Conservation (phyloP, 129 eudicot genomes). For the Arctium minus region DNA sequence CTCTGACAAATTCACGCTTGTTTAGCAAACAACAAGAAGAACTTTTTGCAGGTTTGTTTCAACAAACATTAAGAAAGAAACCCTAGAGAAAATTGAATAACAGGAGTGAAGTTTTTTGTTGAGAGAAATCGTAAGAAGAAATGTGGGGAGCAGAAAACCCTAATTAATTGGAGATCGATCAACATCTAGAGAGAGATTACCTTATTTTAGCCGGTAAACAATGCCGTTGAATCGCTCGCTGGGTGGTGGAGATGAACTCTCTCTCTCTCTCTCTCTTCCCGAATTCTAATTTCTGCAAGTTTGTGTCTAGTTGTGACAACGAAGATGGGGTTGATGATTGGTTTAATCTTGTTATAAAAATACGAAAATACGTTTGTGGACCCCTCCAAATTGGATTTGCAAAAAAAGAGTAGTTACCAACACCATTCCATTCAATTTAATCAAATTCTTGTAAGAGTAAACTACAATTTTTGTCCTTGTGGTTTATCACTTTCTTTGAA, state of each 20-base stretch:
- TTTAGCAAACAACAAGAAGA: neutral
- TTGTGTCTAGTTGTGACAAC: constrained; percentile 21
- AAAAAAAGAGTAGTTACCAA: neutral
- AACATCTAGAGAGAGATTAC: constrained; percentile 22
- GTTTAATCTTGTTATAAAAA: constrained; percentile 18
- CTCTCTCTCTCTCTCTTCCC: neutral
- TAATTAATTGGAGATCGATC: constrained; percentile 18
- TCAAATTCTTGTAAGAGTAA: too few relatives aligned
- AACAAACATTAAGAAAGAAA: constrained; percentile 24
- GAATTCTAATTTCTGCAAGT: constrained; percentile 7
- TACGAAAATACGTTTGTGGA: constrained; percentile 13
- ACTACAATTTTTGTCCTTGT: too few relatives aligned
- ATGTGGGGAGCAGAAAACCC: constrained; percentile 13
- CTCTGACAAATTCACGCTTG: neutral
- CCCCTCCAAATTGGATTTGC: neutral
- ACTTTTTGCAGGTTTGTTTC: neutral
- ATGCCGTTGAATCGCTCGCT: constrained; percentile 72
- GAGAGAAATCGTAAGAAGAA: constrained; percentile 10
- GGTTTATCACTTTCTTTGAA: too few relatives aligned
- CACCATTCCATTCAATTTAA: neutral
- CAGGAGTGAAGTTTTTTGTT: neutral
- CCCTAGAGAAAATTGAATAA: constrained; percentile 24
- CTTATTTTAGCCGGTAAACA: constrained; percentile 50
- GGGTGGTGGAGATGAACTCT: constrained; percentile 26
- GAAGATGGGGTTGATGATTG: constrained; percentile 25